Conservation (phyloP, 805 yeast species). For the Kluyveromyces lactis region DNA sequence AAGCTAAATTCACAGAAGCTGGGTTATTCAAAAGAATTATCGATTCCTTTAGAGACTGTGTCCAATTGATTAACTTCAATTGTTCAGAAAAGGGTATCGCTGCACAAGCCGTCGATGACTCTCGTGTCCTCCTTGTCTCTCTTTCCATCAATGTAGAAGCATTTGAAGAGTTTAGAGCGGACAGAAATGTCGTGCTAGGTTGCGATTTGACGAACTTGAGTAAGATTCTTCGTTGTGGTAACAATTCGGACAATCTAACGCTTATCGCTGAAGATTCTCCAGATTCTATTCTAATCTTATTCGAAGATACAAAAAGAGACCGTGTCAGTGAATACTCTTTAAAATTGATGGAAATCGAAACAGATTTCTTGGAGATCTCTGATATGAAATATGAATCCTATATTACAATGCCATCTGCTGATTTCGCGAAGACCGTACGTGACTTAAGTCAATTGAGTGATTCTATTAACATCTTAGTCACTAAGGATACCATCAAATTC, state of each 20-base stretch:
- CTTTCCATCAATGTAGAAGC: conserved; percentile 82
- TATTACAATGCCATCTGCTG: conserved; percentile 78
- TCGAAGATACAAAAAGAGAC: conserved; percentile 87
- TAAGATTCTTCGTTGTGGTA: conserved; percentile 86
- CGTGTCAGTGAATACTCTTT: conserved; percentile 86
- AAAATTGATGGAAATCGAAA: conserved; percentile 93
- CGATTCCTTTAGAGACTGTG: conserved; percentile 91
- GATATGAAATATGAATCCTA: conserved; percentile 87
- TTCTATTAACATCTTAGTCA: conserved; percentile 74
- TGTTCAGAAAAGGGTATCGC: conserved; percentile 93
- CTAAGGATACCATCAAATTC: conserved; percentile 88
- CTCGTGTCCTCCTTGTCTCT: conserved; percentile 88
- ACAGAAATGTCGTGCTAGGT: conserved; percentile 85
- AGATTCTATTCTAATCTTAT: conserved; percentile 67
- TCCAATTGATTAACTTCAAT: conserved; percentile 90
- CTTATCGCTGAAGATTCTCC: conserved; percentile 85
- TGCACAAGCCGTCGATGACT: conserved; percentile 95
- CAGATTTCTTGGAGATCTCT: conserved; percentile 87
- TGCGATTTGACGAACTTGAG: conserved; percentile 80
- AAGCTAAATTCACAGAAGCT: conserved; percentile 94
- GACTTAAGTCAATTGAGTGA: conserved; percentile 84
- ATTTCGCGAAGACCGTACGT: conserved; percentile 82
- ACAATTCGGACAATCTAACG: conserved; percentile 80
- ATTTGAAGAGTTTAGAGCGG: conserved; percentile 90
- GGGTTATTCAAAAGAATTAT: conserved; percentile 82